These are phyloP conservation scores for Populus nigra DNA, from an alignment of 345 rosid genomes.

Conservation along the genomic window DNA sequence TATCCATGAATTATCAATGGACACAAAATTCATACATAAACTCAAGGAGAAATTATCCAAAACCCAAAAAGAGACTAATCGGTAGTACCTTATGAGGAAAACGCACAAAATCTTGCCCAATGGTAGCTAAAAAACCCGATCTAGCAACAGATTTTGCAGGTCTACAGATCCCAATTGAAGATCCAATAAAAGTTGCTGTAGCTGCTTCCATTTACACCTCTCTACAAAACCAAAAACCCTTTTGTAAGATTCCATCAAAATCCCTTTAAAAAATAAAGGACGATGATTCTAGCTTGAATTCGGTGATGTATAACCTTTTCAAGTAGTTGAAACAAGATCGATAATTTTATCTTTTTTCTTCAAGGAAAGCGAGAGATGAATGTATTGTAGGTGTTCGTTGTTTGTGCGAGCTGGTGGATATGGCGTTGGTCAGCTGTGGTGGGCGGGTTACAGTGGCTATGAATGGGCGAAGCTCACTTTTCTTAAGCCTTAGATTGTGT, in stretches of 20 bases:
- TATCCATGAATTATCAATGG: background rate
- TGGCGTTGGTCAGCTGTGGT: background rate
- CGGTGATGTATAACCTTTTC: background rate
- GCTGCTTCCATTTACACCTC: slow-evolving; percentile 3
- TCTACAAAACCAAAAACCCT: background rate
- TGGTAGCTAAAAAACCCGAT: slow-evolving; percentile 39
- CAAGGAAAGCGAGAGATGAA: background rate
- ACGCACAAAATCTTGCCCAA: slow-evolving; percentile 31
- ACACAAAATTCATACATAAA: background rate
- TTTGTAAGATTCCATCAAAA: background rate
- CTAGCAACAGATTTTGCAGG: slow-evolving; percentile 32
- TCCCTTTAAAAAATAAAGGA: background rate
- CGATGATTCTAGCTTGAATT: background rate
- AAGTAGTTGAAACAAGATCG: background rate
- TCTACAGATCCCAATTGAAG: slow-evolving; percentile 10
- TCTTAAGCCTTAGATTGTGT: background rate
- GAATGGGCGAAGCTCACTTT: background rate
- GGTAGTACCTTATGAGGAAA: slow-evolving; percentile 38
- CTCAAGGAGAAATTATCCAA: background rate
- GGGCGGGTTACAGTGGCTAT: background rate
- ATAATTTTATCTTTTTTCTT: background rate
- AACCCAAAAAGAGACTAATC: background rate
- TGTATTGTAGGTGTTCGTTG: background rate
- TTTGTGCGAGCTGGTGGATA: background rate
- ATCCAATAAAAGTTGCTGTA: slow-evolving; percentile 1